Percentiles rank a stretch among this genome's conserved stretches.
Conservation (phyloP, 345 rosid species). For the Brassica incana region DNA sequence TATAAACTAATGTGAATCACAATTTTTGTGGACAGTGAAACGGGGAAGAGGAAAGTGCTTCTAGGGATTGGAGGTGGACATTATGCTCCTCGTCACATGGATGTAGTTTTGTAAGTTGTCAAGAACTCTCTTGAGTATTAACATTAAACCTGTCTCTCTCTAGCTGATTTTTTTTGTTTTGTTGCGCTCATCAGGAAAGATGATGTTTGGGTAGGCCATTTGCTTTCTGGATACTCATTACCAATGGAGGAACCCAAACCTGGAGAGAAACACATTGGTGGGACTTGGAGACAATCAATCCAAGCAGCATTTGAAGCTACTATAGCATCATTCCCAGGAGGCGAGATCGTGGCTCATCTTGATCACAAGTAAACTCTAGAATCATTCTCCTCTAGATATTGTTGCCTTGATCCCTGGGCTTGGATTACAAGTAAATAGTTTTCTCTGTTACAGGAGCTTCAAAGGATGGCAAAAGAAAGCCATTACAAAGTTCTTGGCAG, state of each 20-base stretch:
- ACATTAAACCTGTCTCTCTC: background rate
- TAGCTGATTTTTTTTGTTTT: background rate
- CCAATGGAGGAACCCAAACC: constrained; percentile 80
- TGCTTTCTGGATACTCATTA: constrained; percentile 82
- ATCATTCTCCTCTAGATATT: background rate
- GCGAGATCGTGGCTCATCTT: constrained; percentile 83
- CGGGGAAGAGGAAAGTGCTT: constrained; percentile 63
- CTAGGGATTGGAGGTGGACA: constrained; percentile 94
- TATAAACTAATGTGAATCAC: background rate
- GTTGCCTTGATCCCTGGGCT: background rate
- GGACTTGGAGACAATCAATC: constrained; percentile 81
- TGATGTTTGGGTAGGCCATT: constrained; percentile 85
- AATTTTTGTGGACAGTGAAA: constrained; percentile 45
- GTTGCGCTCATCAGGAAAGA: constrained; percentile 54
- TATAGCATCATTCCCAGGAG: constrained; percentile 74
- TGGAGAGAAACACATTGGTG: constrained; percentile 50
- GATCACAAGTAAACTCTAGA: constrained; percentile 75
- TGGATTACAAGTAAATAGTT: background rate
- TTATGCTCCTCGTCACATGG: constrained; percentile 94
- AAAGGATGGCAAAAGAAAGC: constrained; percentile 91
- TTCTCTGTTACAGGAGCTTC: constrained; percentile 61
- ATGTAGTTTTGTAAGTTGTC: constrained; percentile 67
- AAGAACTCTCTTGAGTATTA: background rate
- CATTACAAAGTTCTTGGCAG: constrained; percentile 58
- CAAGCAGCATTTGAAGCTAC: constrained; percentile 80